A percentile compares a stretch with the other conserved stretches of the same genome.
These are phyloP conservation scores for Daphne laureola DNA, from an alignment of 441 rosid genomes.

Conservation along the genomic window DNA sequence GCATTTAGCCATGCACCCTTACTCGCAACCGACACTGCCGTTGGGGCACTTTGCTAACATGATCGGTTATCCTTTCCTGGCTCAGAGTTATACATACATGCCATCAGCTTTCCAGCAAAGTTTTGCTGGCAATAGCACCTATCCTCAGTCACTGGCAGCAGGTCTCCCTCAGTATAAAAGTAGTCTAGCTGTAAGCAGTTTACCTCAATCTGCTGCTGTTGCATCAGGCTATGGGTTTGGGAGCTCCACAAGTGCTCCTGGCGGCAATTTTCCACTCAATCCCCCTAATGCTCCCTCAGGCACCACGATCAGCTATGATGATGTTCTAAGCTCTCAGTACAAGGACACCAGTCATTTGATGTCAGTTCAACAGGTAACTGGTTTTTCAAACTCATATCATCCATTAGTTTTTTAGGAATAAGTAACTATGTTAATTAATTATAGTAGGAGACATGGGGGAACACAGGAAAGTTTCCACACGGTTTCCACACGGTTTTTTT, in stretches of 20 bases:
- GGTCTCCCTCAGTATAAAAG: conserved; percentile 86
- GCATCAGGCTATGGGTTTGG: conserved; percentile 90
- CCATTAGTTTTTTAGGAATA: no score
- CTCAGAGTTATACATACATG: conserved; percentile 88
- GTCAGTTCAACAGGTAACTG: conserved; percentile 77
- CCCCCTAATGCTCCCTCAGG: conserved; percentile 63
- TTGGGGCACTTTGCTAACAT: conserved; percentile 81
- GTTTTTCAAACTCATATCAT: neutral
- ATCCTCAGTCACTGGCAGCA: conserved; percentile 86
- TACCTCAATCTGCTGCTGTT: conserved; percentile 87
- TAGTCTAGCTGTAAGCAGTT: conserved; percentile 61
- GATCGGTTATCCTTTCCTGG: conserved; percentile 81
- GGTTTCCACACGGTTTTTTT: no score
- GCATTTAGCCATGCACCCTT: conserved; percentile 87
- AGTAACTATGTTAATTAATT: no score
- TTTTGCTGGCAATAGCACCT: conserved; percentile 69
- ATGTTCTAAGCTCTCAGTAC: conserved; percentile 77
- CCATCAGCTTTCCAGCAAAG: conserved; percentile 93
- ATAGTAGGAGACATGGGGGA: no score
- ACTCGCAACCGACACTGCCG: conserved; percentile 81
- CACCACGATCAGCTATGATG: conserved; percentile 61
- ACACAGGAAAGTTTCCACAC: no score
- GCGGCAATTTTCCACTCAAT: conserved; percentile 64
- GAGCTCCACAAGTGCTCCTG: conserved; percentile 58
- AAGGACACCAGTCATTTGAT: conserved; percentile 68